A percentile compares a stretch with the other conserved stretches of the same genome.
Conservation (phyloP, 1,284 basidiomycete genomes). For the Fomitopsis schrenkii region DNA sequence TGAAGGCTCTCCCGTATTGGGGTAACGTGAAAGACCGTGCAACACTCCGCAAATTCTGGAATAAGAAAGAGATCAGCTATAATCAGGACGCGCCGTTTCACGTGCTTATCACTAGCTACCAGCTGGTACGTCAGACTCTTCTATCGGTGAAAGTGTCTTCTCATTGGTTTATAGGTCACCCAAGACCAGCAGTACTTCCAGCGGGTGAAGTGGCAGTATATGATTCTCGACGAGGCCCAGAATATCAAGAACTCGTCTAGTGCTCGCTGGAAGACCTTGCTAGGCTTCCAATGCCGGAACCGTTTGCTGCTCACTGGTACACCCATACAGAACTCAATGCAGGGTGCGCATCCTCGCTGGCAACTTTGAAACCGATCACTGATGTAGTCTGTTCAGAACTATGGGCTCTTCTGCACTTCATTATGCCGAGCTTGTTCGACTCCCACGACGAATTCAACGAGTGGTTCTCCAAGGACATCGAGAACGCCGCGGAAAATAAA, state of each 20-base stretch:
- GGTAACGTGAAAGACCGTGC: slow-evolving; percentile 96
- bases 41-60: slow-evolving; percentile 96
- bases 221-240: slow-evolving; percentile 99
- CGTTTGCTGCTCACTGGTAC: slow-evolving; percentile 94
- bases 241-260: slow-evolving; percentile 99
- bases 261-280: slow-evolving; percentile 95
- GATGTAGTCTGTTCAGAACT: slow-evolving; percentile 57
- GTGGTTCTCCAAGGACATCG: slow-evolving; percentile 99
- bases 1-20: slow-evolving; percentile 98
- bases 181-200: slow-evolving; percentile 99
- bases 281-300: slow-evolving; percentile 96
- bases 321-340: slow-evolving; percentile 99
- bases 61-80: slow-evolving; percentile 96
- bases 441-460: slow-evolving; percentile 99
- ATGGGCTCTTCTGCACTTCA: slow-evolving; percentile 99
- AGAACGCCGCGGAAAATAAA: slow-evolving; percentile 91
- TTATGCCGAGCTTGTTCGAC: slow-evolving; percentile 99
- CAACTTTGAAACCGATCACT: too few relatives aligned
- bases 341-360: slow-evolving; percentile 54
- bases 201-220: slow-evolving; percentile 99
- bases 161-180: slow-evolving; percentile 57
- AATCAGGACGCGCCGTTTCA: slow-evolving; percentile 96
- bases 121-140: slow-evolving; percentile 59
- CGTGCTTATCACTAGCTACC: slow-evolving; percentile 96
- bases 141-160: not conserved